Evolutionary conservation across 306 rosid species (phyloP), one percentile per base, ranked within the genome.

Genomic region (Prosopis cineraria): DNA sequence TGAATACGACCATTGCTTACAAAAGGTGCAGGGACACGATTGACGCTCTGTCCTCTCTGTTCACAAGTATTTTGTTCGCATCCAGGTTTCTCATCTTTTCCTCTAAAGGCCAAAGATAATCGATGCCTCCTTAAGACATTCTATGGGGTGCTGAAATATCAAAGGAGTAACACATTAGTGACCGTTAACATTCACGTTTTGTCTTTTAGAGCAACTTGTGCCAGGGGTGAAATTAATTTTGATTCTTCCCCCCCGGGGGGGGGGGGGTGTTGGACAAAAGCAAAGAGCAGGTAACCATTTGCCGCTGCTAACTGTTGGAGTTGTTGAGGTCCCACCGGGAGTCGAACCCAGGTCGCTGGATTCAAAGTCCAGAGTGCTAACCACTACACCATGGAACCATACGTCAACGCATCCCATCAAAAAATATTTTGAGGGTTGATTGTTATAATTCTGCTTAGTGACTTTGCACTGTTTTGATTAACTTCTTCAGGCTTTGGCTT

Each of bases 21-120:
- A 1, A 96, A 33, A 95, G 98, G 64, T 95, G 87, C 78, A 95
- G 88, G 99, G 99, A 70, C 97, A 91, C 22, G 99, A n/a, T n/a
- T n/a, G n/a, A n/a, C n/a, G n/a, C n/a, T n/a, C n/a, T n/a, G n/a
- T n/a, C n/a, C 97, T 81, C 97, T 82, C 72, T 95, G 98, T 36
- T 98, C 97, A 74, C 99, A 89, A 4, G 99, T 93, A 83, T 95
- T 95, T 83, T 79, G 93, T 2, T 90, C 93, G 41, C 98, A 95
- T 75, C 98, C 98, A 9, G 97, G 94, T 58, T 86, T 86, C 58
- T 98, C 94, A 45, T 93, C 94, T 84, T 91, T 89, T 50, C 98
- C 99, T 29, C 97, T 90, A 73, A 95, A 93, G 83, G 93, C 97
- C 89, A 73, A 95, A 93, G 83, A 95, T 72, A 81, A 95, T 97